Percentiles rank a stretch among this genome's conserved stretches.
phyloP scores from a whole-genome alignment of 208 protist genomes.

The Leishmania martiniquensis region DNA sequence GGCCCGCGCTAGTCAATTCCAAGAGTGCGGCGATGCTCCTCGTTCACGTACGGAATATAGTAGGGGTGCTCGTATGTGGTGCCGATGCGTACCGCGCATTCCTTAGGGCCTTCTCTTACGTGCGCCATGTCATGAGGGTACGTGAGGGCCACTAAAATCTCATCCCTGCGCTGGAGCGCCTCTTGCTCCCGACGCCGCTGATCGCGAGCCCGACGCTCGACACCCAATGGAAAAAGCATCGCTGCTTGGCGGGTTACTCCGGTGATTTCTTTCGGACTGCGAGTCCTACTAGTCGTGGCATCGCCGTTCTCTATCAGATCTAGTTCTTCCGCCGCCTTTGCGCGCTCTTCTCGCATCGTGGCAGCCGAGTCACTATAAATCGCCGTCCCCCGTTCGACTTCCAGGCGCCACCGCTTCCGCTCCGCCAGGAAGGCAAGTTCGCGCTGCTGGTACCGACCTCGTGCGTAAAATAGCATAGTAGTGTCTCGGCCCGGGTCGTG shows the following conservation, averaged over 20 bases:
- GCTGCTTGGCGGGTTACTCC: background rate
- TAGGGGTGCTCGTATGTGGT: conserved; percentile 48
- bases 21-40: conserved; percentile 29
- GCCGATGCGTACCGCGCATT: conserved; percentile 22
- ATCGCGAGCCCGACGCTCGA: background rate
- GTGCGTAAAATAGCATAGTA: conserved; percentile 43
- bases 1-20: conserved; percentile 29
- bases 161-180: conserved; percentile 42
- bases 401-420: conserved; percentile 25
- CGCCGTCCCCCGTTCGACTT: conserved; percentile 14
- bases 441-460: conserved; percentile 49
- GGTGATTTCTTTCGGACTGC: background rate
- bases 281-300: background rate
- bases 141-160: conserved; percentile 37
- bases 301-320: background rate
- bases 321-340: background rate
- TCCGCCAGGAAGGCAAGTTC: conserved; percentile 42
- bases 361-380: conserved; percentile 43
- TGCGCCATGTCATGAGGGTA: conserved; percentile 30
- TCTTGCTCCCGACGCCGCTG: conserved; percentile 37
- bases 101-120: conserved; percentile 37
- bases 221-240: background rate
- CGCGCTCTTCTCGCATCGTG: conserved; percentile 8
- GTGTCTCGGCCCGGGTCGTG: conserved; percentile 44
- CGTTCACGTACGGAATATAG: conserved; percentile 32